phyloP scores from a whole-genome alignment of 352 stramenopile species.

The Pythium sukuiense region DNA sequence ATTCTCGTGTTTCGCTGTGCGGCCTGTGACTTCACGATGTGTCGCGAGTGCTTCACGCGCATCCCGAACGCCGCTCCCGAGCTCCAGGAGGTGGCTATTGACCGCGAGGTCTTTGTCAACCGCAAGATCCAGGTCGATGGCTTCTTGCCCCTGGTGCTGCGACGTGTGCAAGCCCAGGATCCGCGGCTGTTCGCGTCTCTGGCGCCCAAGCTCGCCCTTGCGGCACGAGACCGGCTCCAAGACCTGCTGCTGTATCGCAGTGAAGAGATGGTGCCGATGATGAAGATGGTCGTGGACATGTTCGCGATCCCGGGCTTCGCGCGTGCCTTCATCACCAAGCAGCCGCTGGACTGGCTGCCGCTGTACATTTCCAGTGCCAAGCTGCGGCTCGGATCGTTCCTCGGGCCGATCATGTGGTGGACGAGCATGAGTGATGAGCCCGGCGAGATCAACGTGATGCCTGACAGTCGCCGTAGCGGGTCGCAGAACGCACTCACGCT shows the following conservation, averaged over 20 bases:
- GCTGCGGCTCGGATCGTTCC: slow-evolving; percentile 39
- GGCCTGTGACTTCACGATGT: slow-evolving; percentile 26
- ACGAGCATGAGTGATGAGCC: slow-evolving; percentile 68
- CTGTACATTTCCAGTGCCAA: slow-evolving; percentile 42
- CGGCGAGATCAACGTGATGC: slow-evolving; percentile 44
- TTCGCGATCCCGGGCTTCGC: slow-evolving; percentile 36
- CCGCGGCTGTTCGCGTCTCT: slow-evolving; percentile 21
- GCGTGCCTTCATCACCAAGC: slow-evolving; percentile 33
- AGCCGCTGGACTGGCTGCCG: slow-evolving; percentile 37
- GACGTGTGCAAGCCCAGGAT: slow-evolving; percentile 22
- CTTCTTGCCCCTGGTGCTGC: slow-evolving; percentile 45
- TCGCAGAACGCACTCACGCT: slow-evolving; percentile 35
- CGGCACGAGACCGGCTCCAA: slow-evolving; percentile 46
- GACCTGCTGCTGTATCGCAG: slow-evolving; percentile 60
- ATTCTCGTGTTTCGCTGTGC: slow-evolving; percentile 27
- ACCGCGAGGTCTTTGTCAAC: slow-evolving; percentile 7
- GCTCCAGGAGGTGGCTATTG: slow-evolving; percentile 16
- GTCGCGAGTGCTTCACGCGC: slow-evolving; percentile 41
- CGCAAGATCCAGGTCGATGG: slow-evolving; percentile 13
- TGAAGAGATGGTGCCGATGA: slow-evolving; percentile 36
- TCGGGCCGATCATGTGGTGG: slow-evolving; percentile 65
- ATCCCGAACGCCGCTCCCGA: slow-evolving; percentile 47
- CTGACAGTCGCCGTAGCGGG: slow-evolving; percentile 22
- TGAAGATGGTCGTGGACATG: slow-evolving; percentile 49
- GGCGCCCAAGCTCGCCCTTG: slow-evolving; percentile 41